Percentiles rank a stretch among this genome's conserved stretches.
Conservation (phyloP, 106 monocot genomes). For the Triglochin maritima region DNA sequence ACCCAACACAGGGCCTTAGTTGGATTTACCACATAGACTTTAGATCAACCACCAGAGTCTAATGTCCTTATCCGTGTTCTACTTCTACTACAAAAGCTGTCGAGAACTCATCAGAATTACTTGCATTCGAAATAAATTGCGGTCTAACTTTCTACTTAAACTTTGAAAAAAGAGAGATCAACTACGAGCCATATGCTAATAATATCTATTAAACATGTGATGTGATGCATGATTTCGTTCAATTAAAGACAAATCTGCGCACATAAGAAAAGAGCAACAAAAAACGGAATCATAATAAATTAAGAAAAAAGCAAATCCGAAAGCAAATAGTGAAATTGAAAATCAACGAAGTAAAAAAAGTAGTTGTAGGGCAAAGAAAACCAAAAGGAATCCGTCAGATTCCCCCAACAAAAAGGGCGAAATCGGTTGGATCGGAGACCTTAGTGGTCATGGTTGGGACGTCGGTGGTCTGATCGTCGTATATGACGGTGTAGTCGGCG, state of each 20-base stretch:
- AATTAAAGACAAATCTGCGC: neutral
- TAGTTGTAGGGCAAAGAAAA: neutral
- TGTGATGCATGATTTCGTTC: neutral
- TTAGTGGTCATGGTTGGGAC: constrained; percentile 12
- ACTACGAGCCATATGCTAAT: too few relatives aligned
- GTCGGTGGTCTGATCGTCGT: constrained; percentile 4
- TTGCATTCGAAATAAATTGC: too few relatives aligned
- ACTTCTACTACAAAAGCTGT: too few relatives aligned
- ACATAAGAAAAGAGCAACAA: neutral
- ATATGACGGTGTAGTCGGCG: constrained; percentile 36
- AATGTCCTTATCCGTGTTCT: too few relatives aligned
- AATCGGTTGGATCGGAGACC: constrained; percentile 15
- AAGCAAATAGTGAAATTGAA: constrained; percentile 2
- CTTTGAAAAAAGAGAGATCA: too few relatives aligned
- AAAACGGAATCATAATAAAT: neutral
- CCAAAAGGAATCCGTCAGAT: neutral
- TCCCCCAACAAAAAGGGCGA: neutral
- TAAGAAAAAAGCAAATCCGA: neutral
- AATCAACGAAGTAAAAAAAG: neutral
- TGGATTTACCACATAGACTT: too few relatives aligned
- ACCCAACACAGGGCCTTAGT: too few relatives aligned
- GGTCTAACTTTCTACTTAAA: too few relatives aligned
- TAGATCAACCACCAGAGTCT: too few relatives aligned
- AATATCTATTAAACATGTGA: neutral
- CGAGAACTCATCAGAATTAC: too few relatives aligned